phyloP scores from a whole-genome alignment of 2,329 filamentous ascomycete genomes.

The Colletotrichum gloeosporioides region DNA sequence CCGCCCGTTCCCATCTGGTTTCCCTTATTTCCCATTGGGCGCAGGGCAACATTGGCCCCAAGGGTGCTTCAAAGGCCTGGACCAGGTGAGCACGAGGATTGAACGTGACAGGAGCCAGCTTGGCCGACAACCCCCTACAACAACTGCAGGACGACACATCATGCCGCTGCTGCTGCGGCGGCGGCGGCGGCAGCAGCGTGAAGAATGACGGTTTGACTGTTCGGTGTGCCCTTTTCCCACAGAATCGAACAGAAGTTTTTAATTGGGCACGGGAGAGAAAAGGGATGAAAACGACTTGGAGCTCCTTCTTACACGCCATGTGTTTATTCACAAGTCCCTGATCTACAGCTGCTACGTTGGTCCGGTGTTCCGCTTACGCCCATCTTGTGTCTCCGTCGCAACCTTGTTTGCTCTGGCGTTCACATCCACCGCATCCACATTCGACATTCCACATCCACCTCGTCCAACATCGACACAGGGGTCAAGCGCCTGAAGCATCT shows the following conservation, averaged over 20 bases:
- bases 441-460: neutral
- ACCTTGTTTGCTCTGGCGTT: neutral
- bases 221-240: neutral
- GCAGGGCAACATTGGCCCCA: neutral
- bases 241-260: neutral
- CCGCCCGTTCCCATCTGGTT: neutral
- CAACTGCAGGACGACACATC: neutral
- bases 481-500: neutral
- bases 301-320: neutral
- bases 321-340: neutral
- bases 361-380: neutral
- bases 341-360: neutral
- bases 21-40: neutral
- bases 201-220: neutral
- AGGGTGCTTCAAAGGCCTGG: neutral
- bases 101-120: neutral
- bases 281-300: neutral
- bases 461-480: slow-evolving; percentile 7
- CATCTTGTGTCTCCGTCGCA: slow-evolving; percentile 5
- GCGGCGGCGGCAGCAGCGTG: neutral
- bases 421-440: neutral
- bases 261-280: neutral
- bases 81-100: neutral
- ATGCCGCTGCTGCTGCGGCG: neutral
- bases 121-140: neutral